Conservation (phyloP, 768 basidiomycete species). For the Rhodotorula sphaerocarpa region DNA sequence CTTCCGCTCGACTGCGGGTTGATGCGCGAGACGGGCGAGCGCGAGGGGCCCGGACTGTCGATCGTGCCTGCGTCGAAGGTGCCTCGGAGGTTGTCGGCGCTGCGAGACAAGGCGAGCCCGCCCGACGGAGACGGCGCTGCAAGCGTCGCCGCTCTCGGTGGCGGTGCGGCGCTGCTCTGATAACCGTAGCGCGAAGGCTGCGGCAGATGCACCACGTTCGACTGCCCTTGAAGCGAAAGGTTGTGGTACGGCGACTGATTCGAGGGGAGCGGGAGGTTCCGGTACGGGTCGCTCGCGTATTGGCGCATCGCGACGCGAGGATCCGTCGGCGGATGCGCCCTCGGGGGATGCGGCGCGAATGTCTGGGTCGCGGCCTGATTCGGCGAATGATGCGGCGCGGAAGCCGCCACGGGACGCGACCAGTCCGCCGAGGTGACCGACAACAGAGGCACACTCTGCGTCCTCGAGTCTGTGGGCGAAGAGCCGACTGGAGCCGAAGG, state of each 20-base stretch:
- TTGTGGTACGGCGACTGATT: conserved; percentile 30
- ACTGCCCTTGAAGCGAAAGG: conserved; percentile 20
- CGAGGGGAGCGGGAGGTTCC: conserved; percentile 17
- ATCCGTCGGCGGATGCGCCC: neutral
- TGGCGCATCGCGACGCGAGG: conserved; percentile 14
- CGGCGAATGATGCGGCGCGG: neutral
- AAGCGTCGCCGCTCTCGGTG: neutral
- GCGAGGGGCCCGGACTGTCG: neutral
- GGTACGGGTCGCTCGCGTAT: conserved; percentile 20
- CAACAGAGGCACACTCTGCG: conserved; percentile 18
- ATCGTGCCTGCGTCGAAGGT: neutral
- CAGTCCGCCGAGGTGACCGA: conserved; percentile 13
- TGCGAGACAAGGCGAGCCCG: conserved; percentile 5
- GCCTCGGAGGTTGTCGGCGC: conserved; percentile 31
- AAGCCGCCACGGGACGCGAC: neutral
- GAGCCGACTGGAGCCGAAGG: conserved; percentile 24
- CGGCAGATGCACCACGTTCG: conserved; percentile 3
- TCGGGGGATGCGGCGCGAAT: neutral
- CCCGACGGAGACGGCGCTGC: neutral
- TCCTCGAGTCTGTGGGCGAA: conserved; percentile 1
- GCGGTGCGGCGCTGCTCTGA: neutral
- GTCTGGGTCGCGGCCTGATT: neutral
- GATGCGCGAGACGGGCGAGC: neutral
- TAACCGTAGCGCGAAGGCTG: neutral
- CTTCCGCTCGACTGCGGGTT: no score